Conservation (phyloP, 495 filamentous ascomycete genomes). For the Tuber aestivum region DNA sequence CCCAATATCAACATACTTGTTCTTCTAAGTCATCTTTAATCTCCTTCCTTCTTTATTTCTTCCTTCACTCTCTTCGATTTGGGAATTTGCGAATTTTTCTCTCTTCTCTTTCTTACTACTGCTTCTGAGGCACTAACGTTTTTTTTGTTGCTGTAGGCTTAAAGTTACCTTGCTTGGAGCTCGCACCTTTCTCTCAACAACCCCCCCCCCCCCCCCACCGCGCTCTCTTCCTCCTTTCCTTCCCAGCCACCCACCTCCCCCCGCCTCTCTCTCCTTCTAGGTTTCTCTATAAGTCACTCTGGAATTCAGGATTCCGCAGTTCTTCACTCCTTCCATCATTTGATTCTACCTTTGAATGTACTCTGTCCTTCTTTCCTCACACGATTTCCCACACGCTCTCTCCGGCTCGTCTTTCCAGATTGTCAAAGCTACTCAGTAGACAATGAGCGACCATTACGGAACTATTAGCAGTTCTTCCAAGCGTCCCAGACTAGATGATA, state of each 20-base stretch:
- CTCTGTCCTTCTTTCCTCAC: not conserved
- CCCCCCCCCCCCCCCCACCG: not conserved
- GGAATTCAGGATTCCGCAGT: not conserved
- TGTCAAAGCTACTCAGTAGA: not conserved
- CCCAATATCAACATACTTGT: not conserved
- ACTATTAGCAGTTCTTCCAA: conserved; percentile 34
- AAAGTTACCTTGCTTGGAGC: not conserved
- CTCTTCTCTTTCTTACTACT: not conserved
- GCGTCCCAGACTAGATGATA: conserved; percentile 24
- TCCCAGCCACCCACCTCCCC: not conserved
- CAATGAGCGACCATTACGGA: conserved; percentile 30
- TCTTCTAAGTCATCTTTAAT: not conserved
- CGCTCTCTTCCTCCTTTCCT: not conserved
- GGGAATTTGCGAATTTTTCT: not conserved
- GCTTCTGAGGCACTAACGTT: not conserved
- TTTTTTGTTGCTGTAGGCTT: not conserved
- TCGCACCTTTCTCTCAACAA: not conserved
- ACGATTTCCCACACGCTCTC: not conserved
- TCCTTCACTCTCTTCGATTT: not conserved
- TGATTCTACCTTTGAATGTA: not conserved
- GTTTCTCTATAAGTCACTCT: not conserved
- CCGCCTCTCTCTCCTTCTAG: not conserved
- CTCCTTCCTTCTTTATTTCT: not conserved
- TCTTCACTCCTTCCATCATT: not conserved
- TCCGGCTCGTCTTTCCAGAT: not conserved